Conservation (phyloP, 495 filamentous ascomycete genomes). For the Xylaria telfairii region DNA sequence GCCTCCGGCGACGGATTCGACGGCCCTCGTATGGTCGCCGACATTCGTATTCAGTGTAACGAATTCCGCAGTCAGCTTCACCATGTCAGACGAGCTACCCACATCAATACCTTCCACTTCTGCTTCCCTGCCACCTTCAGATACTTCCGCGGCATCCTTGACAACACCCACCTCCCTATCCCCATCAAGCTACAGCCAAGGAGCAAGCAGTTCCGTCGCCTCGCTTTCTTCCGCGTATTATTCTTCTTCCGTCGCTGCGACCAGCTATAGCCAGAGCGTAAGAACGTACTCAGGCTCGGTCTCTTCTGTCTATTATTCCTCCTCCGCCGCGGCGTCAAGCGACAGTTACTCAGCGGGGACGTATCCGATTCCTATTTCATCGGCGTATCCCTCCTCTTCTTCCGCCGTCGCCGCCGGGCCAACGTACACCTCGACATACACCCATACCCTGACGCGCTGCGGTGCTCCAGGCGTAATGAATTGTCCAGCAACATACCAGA, state of each 20-base stretch:
- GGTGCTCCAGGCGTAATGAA: constrained; percentile 32
- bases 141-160: background rate
- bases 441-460: constrained; percentile 35
- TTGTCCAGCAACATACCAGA: constrained; percentile 35
- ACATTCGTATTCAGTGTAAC: background rate
- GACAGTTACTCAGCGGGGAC: background rate
- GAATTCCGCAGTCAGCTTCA: background rate
- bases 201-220: background rate
- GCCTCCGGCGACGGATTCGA: background rate
- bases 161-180: background rate
- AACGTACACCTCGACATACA: constrained; percentile 20
- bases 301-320: background rate
- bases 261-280: background rate
- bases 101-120: background rate
- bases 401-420: background rate
- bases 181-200: constrained; percentile 3
- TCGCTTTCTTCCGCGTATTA: background rate
- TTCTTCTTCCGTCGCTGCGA: background rate
- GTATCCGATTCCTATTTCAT: background rate
- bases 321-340: background rate
- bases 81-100: background rate
- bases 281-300: background rate
- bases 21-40: background rate
- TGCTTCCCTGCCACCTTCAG: background rate
- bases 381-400: background rate